A percentile compares a stretch with the other conserved stretches of the same genome.
These are phyloP conservation scores for Triadica sebifera DNA, from an alignment of 345 rosid genomes.

Conservation along the genomic window DNA sequence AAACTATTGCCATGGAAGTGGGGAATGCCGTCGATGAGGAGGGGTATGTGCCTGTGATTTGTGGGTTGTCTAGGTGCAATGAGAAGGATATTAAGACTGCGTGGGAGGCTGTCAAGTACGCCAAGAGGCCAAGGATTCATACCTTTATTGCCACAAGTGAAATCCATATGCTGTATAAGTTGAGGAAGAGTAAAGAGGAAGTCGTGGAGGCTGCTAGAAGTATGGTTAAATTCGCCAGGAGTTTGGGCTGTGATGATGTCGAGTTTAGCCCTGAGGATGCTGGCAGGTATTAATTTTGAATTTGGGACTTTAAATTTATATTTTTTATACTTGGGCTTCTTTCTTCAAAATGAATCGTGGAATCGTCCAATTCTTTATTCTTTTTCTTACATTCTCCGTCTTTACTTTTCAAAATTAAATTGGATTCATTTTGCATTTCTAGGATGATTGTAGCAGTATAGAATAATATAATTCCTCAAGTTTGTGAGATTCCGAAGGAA, in stretches of 20 bases:
- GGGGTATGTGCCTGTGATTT: slow-evolving; percentile 86
- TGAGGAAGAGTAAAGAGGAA: slow-evolving; percentile 67
- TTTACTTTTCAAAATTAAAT: background rate
- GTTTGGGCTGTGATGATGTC: slow-evolving; percentile 86
- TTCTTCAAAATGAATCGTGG: no score
- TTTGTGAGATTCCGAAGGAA: background rate
- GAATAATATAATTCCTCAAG: no score
- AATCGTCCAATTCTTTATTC: background rate
- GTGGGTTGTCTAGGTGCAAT: slow-evolving; percentile 87
- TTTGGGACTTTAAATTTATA: background rate
- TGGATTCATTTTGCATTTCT: no score
- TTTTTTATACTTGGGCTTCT: no score
- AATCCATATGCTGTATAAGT: slow-evolving; percentile 77
- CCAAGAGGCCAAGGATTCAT: slow-evolving; percentile 79
- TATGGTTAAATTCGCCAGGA: slow-evolving; percentile 71
- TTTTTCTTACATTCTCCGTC: background rate
- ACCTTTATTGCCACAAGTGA: slow-evolving; percentile 85
- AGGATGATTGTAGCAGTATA: no score
- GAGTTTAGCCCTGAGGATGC: slow-evolving; percentile 99
- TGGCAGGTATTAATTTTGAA: slow-evolving; percentile 49
- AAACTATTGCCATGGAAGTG: slow-evolving; percentile 60
- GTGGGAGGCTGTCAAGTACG: slow-evolving; percentile 89
- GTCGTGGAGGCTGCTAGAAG: slow-evolving; percentile 72
- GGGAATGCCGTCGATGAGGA: slow-evolving; percentile 62
- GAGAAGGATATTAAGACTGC: slow-evolving; percentile 70